phyloP scores from a whole-genome alignment of 2,329 filamentous ascomycete species.

The Cladophialophora carrionii region DNA sequence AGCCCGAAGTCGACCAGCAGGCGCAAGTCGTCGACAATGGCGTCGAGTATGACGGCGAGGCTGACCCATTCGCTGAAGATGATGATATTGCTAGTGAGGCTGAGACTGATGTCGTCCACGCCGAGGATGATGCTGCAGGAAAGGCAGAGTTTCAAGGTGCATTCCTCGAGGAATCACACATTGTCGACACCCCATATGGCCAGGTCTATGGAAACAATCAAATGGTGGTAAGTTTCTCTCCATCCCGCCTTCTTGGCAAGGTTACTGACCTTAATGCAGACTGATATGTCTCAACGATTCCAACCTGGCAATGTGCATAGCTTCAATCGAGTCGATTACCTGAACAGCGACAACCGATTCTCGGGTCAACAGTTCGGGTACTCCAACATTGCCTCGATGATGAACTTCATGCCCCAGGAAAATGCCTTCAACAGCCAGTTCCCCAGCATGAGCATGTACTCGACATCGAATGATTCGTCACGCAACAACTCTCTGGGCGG shows the following conservation, averaged over 20 bases:
- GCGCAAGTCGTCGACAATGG: slow-evolving; percentile 3
- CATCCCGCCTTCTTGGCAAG: not conserved
- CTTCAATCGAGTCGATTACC: not conserved
- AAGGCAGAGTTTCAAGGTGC: not conserved
- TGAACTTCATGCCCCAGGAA: slow-evolving; percentile 12
- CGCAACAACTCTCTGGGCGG: slow-evolving; percentile 19
- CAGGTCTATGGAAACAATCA: slow-evolving; percentile 2
- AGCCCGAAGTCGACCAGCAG: slow-evolving; percentile 11
- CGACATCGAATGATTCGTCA: slow-evolving; percentile 6
- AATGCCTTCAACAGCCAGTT: slow-evolving; percentile 7
- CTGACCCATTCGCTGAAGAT: not conserved
- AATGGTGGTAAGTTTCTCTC: not conserved
- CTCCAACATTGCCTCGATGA: not conserved
- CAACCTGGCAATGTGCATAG: not conserved
- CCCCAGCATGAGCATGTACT: slow-evolving; percentile 1
- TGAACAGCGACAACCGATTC: not conserved
- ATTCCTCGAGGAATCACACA: not conserved
- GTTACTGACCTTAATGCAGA: not conserved
- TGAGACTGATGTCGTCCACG: not conserved
- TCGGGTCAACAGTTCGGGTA: slow-evolving; percentile 9
- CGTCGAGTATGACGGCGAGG: slow-evolving; percentile 1
- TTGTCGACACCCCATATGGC: slow-evolving; percentile 6
- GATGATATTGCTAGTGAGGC: slow-evolving; percentile 6
- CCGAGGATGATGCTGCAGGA: not conserved
- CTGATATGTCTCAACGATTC: not conserved